phyloP scores from a whole-genome alignment of 257 asterid species.

The Fraxinus quadrangulata region DNA sequence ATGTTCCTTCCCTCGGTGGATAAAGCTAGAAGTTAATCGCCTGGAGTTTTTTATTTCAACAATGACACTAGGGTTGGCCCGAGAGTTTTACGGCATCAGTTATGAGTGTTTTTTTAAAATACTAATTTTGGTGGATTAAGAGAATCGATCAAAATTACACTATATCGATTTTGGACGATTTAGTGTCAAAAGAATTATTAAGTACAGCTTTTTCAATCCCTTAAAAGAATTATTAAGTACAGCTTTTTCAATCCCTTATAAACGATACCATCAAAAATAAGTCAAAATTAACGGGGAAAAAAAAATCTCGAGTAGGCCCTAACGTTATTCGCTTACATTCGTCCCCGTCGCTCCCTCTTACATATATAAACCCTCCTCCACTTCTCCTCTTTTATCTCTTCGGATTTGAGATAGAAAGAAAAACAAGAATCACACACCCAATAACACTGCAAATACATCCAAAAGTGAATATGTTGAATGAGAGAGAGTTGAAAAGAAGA shows the following conservation, averaged over 20 bases:
- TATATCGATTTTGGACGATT: no score
- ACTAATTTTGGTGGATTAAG: no score
- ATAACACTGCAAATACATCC: conserved; percentile 26
- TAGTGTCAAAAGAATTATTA: no score
- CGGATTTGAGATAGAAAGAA: not conserved
- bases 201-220: no score
- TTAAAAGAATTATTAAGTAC: no score
- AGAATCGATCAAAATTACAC: no score
- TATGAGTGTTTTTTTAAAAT: no score
- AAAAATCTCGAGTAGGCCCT: no score
- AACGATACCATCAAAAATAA: no score
- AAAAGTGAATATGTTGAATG: conserved; percentile 35
- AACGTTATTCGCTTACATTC: not conserved
- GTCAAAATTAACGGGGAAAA: no score
- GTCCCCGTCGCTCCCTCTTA: not conserved
- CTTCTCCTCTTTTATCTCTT: conserved; percentile 33
- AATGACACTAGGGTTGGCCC: not conserved
- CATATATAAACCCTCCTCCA: conserved; percentile 11
- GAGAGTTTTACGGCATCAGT: no score
- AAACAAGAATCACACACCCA: conserved; percentile 28
- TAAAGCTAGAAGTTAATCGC: conserved; percentile 27
- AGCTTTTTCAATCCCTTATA: no score
- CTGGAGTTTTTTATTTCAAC: conserved; percentile 37
- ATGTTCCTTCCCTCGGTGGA: conserved; percentile 30
- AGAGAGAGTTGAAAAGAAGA: conserved; percentile 32